These are phyloP conservation scores for Grosmannia huntii DNA, from an alignment of 2,329 filamentous ascomycete species.

Conservation along the genomic window DNA sequence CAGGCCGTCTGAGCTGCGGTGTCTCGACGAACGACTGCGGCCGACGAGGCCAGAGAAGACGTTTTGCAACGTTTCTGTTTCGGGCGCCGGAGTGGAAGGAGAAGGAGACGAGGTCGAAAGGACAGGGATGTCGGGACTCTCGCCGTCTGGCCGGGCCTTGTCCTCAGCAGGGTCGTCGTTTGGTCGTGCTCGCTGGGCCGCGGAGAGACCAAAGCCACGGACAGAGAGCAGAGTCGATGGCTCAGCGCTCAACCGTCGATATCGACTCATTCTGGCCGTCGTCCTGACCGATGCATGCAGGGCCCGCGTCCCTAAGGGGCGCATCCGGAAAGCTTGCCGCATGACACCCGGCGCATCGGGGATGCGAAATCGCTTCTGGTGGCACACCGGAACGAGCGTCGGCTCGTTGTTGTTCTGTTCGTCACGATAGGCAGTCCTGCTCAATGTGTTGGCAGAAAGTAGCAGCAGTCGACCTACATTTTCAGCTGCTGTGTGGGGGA, in stretches of 20 bases:
- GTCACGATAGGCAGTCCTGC: neutral
- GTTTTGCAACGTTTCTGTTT: neutral
- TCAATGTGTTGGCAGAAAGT: neutral
- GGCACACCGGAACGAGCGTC: neutral
- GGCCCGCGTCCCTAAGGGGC: slow-evolving; percentile 15
- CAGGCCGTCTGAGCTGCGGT: slow-evolving; percentile 6
- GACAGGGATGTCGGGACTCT: neutral
- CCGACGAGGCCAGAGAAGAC: neutral
- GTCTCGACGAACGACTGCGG: neutral
- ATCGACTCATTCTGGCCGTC: slow-evolving; percentile 1
- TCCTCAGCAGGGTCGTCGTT: slow-evolving; percentile 2
- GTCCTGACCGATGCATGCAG: slow-evolving; percentile 11
- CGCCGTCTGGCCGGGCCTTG: neutral
- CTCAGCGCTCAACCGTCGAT: neutral
- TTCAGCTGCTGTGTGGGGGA: neutral
- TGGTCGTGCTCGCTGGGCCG: neutral
- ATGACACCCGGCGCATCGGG: slow-evolving; percentile 1
- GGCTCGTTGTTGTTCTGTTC: neutral
- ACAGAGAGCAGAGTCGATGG: neutral
- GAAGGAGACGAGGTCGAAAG: neutral
- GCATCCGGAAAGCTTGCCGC: slow-evolving; percentile 13
- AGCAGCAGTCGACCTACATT: neutral
- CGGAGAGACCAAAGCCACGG: slow-evolving; percentile 4
- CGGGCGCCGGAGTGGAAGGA: neutral
- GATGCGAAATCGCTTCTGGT: neutral